phyloP scores from a whole-genome alignment of 176 grass and related monocot species.

The Zea luxurians region DNA sequence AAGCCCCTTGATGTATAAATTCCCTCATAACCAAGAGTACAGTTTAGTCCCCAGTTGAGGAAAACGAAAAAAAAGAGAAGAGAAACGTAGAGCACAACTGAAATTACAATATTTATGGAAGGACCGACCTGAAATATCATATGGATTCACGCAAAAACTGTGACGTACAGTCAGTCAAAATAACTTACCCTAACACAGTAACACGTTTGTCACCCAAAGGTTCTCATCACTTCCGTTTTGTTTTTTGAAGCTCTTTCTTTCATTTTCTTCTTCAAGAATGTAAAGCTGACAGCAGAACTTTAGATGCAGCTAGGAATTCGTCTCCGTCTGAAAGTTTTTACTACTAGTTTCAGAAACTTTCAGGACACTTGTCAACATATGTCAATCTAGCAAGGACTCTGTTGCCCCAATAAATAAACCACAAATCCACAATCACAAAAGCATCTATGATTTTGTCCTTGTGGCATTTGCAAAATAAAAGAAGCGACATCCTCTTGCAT shows the following conservation, averaged over 20 bases:
- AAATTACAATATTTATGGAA: conserved; percentile 6
- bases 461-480: conserved; percentile 19
- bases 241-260: neutral
- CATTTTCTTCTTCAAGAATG: no score
- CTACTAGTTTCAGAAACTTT: neutral
- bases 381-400: neutral
- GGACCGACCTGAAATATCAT: neutral
- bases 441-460: neutral
- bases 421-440: neutral
- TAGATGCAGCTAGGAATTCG: no score
- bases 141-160: neutral
- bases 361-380: neutral
- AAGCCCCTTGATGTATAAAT: neutral
- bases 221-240: neutral
- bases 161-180: neutral
- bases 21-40: neutral
- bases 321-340: neutral
- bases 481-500: neutral
- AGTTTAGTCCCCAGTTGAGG: neutral
- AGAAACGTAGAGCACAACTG: neutral
- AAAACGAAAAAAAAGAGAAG: neutral
- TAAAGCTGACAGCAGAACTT: no score
- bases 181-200: neutral
- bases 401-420: neutral
- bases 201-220: neutral